A percentile compares a stretch with the other conserved stretches of the same genome.
phyloP scores from a whole-genome alignment of 352 stramenopile genomes.

The Pythium scleroteichum region DNA sequence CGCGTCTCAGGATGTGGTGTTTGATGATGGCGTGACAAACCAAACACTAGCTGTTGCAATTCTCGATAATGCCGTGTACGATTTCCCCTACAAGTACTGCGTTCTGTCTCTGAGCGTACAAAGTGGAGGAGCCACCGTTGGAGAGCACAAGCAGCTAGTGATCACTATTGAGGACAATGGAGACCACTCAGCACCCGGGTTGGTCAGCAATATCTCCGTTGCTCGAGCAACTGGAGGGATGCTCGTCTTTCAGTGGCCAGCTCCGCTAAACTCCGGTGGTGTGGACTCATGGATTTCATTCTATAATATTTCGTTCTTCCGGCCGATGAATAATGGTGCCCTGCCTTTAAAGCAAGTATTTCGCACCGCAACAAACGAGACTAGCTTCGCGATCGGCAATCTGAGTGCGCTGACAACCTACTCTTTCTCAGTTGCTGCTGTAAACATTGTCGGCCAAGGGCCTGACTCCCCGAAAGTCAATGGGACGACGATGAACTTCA shows the following conservation, averaged over 20 bases:
- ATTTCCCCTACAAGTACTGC: constrained; percentile 54
- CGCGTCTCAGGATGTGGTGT: constrained; percentile 28
- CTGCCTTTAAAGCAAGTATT: constrained; percentile 4
- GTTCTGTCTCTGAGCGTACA: constrained; percentile 32
- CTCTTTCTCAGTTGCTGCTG: constrained; percentile 36
- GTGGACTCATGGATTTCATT: constrained; percentile 35
- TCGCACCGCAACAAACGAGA: constrained; percentile 40
- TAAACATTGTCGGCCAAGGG: constrained; percentile 41
- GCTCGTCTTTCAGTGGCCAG: constrained; percentile 39
- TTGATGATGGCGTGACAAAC: constrained; percentile 35
- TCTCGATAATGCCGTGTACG: constrained; percentile 43
- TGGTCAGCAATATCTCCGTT: constrained; percentile 20
- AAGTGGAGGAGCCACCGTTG: constrained; percentile 34
- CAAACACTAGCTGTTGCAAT: constrained; percentile 36
- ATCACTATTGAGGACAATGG: constrained; percentile 53
- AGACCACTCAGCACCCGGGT: constrained; percentile 44
- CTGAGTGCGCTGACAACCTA: constrained; percentile 35
- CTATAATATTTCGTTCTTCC: constrained; percentile 33
- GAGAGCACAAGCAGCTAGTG: constrained; percentile 26
- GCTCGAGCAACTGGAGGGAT: constrained; percentile 46
- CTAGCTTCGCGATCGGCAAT: constrained; percentile 30
- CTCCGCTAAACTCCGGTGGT: constrained; percentile 50
- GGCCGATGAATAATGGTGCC: neutral
- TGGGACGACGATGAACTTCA: constrained; percentile 42
- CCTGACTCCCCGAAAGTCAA: constrained; percentile 13